phyloP scores from a whole-genome alignment of 306 rosid species.

The Dicorynia guianensis region DNA sequence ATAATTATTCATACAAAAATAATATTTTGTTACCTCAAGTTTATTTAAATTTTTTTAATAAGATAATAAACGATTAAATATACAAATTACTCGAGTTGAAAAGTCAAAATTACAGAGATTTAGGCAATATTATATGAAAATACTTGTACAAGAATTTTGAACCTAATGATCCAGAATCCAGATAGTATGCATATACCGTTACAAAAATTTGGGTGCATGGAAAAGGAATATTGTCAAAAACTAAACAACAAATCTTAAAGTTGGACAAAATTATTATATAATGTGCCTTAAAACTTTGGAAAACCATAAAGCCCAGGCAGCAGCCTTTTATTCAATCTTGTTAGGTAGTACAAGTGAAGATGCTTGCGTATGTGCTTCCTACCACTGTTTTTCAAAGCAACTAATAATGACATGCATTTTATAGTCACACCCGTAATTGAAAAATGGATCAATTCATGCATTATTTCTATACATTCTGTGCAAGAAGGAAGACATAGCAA shows the following conservation, averaged over 20 bases:
- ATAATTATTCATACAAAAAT: too few relatives aligned
- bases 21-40: too few relatives aligned
- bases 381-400: slow-evolving; percentile 17
- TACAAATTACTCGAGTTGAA: too few relatives aligned
- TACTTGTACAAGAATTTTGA: too few relatives aligned
- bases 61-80: too few relatives aligned
- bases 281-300: background rate
- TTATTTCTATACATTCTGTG: too few relatives aligned
- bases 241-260: background rate
- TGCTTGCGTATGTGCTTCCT: slow-evolving; percentile 31
- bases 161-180: too few relatives aligned
- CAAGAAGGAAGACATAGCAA: too few relatives aligned
- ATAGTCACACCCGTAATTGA: slow-evolving; percentile 34
- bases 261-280: background rate
- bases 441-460: background rate
- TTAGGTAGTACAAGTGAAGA: slow-evolving; percentile 45
- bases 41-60: too few relatives aligned
- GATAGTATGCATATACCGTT: too few relatives aligned
- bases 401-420: slow-evolving; percentile 23
- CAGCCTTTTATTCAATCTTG: slow-evolving; percentile 39
- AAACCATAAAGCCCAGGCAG: background rate
- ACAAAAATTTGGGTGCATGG: background rate
- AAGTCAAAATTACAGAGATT: too few relatives aligned
- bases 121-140: too few relatives aligned
- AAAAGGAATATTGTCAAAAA: background rate